phyloP scores from a whole-genome alignment of 192 early-diverging fungal species.

The Mycoemilia scoparia region DNA sequence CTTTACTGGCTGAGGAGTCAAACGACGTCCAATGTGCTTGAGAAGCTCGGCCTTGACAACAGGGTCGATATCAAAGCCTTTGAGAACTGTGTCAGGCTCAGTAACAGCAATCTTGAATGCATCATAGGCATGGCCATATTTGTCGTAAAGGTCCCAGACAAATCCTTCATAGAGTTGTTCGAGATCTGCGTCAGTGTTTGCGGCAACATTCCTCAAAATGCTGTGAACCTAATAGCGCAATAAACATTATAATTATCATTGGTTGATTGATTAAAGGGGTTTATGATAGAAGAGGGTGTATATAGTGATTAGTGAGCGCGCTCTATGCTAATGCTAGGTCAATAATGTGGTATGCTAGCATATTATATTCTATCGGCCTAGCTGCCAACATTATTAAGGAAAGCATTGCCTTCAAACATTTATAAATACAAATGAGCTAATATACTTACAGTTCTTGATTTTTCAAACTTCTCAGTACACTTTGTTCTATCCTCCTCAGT shows the following conservation, averaged over 20 bases:
- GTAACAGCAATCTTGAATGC: conserved; percentile 86
- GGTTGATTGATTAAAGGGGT: too few species aligned
- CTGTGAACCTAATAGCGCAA: too few species aligned
- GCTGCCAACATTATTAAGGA: too few species aligned
- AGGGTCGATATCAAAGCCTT: conserved; percentile 45
- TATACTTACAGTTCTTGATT: conserved; percentile 69
- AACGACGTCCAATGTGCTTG: conserved; percentile 64
- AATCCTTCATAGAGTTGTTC: conserved; percentile 68
- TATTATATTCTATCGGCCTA: too few species aligned
- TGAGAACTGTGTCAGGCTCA: conserved; percentile 75
- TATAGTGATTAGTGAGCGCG: too few species aligned
- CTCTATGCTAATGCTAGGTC: too few species aligned
- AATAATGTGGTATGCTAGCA: too few species aligned
- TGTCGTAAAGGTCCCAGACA: conserved; percentile 88
- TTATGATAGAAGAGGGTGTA: too few species aligned
- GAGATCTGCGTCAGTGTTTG: conserved; percentile 60
- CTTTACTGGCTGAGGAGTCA: conserved; percentile 92
- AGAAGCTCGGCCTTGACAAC: conserved; percentile 56
- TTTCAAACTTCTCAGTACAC: conserved; percentile 87
- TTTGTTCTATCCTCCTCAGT: conserved; percentile 69
- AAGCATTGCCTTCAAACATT: too few species aligned
- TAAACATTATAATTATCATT: too few species aligned
- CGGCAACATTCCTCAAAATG: conserved; percentile 44
- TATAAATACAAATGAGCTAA: background rate
- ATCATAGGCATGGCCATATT: conserved; percentile 93